Evolutionary conservation across 2,329 filamentous ascomycete genomes (phyloP).

Genomic region (Sporothrix inflata): DNA sequence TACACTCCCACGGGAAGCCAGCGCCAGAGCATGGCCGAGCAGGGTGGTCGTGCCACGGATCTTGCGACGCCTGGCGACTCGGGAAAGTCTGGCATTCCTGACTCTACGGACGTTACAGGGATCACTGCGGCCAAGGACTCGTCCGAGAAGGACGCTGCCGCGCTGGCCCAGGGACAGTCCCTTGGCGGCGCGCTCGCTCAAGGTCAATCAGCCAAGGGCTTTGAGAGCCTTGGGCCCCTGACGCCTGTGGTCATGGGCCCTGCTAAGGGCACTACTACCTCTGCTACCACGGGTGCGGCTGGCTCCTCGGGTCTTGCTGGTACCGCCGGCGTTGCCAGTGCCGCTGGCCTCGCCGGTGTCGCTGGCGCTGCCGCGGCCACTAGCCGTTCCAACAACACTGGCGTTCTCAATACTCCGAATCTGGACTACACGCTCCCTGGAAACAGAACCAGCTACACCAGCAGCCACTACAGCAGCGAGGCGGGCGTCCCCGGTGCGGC

Average conservation of each 20-base stretch:
- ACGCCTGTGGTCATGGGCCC: slow-evolving; percentile 22
- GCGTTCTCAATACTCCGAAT: not conserved
- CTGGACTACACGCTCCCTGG: slow-evolving; percentile 9
- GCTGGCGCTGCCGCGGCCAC: slow-evolving; percentile 10
- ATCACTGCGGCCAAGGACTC: not conserved
- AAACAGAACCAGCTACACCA: slow-evolving; percentile 30
- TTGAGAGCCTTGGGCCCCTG: slow-evolving; percentile 5
- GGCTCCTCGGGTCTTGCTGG: not conserved
- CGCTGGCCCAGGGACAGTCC: not conserved
- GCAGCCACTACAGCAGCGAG: slow-evolving; percentile 33
- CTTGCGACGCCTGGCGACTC: not conserved
- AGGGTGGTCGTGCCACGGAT: not conserved
- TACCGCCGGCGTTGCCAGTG: not conserved
- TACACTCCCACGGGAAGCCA: slow-evolving; percentile 8
- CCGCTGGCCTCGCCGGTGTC: slow-evolving; percentile 7
- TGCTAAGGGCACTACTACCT: not conserved
- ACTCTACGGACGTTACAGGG: not conserved
- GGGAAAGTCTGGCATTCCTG: not conserved
- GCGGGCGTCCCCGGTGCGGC: not conserved
- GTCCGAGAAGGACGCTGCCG: slow-evolving; percentile 7
- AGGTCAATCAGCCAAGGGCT: slow-evolving; percentile 28
- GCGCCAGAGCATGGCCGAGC: not conserved
- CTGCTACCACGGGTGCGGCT: not conserved
- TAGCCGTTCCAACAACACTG: not conserved
- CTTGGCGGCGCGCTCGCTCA: not conserved